A percentile compares a stretch with the other conserved stretches of the same genome.
These are phyloP conservation scores for Craterostigma plantagineum DNA, from an alignment of 257 asterid genomes.

Conservation along the genomic window DNA sequence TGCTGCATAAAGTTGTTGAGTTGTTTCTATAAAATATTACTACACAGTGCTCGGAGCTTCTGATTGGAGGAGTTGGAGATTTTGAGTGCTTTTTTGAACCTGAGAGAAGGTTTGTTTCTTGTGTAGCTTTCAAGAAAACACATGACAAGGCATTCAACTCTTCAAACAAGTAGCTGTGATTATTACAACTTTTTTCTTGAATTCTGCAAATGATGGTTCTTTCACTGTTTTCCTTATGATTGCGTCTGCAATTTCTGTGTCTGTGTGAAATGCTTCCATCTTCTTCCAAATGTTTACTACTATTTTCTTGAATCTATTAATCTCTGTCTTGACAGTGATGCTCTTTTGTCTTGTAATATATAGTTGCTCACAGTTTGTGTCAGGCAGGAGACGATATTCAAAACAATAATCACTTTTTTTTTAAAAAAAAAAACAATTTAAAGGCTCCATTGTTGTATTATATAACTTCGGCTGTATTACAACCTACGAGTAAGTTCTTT, in stretches of 20 bases:
- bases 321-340: slow-evolving; percentile 31
- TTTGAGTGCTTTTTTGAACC: slow-evolving; percentile 34
- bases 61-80: slow-evolving; percentile 19
- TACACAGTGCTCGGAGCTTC: slow-evolving; percentile 3
- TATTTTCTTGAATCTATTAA: slow-evolving; percentile 12
- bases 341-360: slow-evolving; percentile 67
- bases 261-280: slow-evolving; percentile 16
- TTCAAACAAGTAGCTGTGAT: slow-evolving; percentile 8
- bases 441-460: not conserved
- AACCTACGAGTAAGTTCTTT: no score
- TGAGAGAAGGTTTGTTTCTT: slow-evolving; percentile 18
- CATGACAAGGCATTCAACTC: slow-evolving; percentile 6
- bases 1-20: no score
- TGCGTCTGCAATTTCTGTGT: slow-evolving; percentile 12
- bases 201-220: no score
- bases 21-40: no score
- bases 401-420: slow-evolving; percentile 16
- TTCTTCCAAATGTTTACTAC: no score
- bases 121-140: slow-evolving; percentile 12
- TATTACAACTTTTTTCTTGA: slow-evolving; percentile 12
- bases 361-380: slow-evolving; percentile 77
- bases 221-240: no score
- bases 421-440: not conserved
- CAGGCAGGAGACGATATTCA: slow-evolving; percentile 24
- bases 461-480: no score